Evolutionary conservation across 805 yeast species (phyloP).

Genomic region (Kazachstania psychrophila): DNA sequence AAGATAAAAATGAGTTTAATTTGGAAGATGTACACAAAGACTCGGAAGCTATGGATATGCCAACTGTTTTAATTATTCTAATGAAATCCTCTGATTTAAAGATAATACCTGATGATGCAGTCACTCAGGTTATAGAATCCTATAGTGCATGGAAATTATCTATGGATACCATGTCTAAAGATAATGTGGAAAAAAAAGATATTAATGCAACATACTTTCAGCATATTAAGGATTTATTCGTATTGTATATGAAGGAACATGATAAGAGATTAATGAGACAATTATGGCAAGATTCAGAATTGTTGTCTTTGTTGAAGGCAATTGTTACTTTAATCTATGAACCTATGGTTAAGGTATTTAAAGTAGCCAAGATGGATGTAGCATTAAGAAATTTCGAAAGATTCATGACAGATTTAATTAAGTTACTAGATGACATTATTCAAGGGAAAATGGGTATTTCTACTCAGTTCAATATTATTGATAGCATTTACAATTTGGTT

Average conservation of each 20-base stretch:
- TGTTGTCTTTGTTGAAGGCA: slow-evolving; percentile 66
- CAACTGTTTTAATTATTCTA: slow-evolving; percentile 18
- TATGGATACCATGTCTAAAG: slow-evolving; percentile 9
- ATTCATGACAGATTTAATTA: slow-evolving; percentile 59
- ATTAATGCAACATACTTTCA: slow-evolving; percentile 38
- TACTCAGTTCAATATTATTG: slow-evolving; percentile 52
- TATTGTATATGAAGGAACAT: slow-evolving; percentile 51
- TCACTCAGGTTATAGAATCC: slow-evolving; percentile 24
- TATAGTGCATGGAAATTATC: slow-evolving; percentile 23
- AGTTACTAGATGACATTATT: slow-evolving; percentile 43
- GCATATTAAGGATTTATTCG: slow-evolving; percentile 52
- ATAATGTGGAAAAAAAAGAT: background rate
- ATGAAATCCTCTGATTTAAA: slow-evolving; percentile 19
- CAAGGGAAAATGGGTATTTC: slow-evolving; percentile 37
- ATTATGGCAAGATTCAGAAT: slow-evolving; percentile 77
- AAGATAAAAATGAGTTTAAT: slow-evolving; percentile 24
- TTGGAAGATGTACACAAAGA: slow-evolving; percentile 27
- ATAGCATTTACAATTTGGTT: slow-evolving; percentile 51
- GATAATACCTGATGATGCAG: slow-evolving; percentile 14
- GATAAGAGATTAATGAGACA: slow-evolving; percentile 71
- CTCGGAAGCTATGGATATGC: slow-evolving; percentile 24
- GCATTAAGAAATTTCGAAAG: slow-evolving; percentile 55
- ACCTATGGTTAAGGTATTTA: slow-evolving; percentile 62
- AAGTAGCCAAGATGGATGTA: slow-evolving; percentile 53
- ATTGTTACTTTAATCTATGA: slow-evolving; percentile 63